Conservation (phyloP, 352 stramenopile genomes). For the Phytophthora parvispora region DNA sequence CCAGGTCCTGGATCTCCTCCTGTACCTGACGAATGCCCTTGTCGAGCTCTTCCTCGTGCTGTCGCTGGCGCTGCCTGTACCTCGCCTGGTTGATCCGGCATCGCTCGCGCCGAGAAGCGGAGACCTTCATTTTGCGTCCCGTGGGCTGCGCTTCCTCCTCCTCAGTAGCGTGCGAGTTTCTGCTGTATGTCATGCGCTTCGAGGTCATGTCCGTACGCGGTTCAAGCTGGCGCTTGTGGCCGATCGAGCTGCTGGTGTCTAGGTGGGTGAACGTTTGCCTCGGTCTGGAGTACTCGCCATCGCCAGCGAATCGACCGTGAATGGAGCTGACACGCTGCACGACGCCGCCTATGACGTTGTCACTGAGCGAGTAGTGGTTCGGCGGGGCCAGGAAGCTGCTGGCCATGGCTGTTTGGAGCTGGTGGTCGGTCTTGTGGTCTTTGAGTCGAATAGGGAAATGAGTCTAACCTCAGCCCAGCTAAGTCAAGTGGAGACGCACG, state of each 20-base stretch:
- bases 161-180: neutral
- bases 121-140: conserved; percentile 1
- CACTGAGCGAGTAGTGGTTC: neutral
- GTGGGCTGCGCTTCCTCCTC: neutral
- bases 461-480: neutral
- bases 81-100: conserved; percentile 17
- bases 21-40: neutral
- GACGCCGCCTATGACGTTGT: conserved; percentile 7
- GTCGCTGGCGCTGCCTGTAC: conserved; percentile 10
- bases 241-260: neutral
- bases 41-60: conserved; percentile 6
- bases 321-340: neutral
- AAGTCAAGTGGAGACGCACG: no score
- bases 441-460: neutral
- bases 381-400: conserved; percentile 2
- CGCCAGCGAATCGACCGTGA: no score
- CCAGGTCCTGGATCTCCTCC: conserved; percentile 7
- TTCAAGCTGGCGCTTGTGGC: neutral
- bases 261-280: neutral
- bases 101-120: conserved; percentile 4
- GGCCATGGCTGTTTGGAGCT: neutral
- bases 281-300: no score
- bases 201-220: neutral
- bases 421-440: neutral
- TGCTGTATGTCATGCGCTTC: neutral